Evolutionary conservation across 225 moss, liverwort and hornwort genomes (phyloP), one percentile per base, ranked within the genome.

Genomic region (Sphagnum contortum): DNA sequence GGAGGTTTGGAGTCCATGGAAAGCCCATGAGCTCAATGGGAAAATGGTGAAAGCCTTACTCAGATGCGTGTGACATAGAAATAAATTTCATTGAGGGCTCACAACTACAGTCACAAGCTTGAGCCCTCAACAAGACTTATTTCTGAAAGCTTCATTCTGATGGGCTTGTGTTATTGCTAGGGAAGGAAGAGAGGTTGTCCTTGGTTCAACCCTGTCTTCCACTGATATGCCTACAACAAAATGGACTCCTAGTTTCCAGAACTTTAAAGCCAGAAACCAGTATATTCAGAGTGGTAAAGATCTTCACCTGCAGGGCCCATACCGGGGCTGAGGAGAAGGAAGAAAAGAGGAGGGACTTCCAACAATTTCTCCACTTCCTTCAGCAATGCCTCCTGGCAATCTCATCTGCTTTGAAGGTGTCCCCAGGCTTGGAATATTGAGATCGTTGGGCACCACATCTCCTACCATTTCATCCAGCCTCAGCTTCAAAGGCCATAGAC

Each of bases 241-340:
- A n/a, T 12, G 8, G 12, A 29, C 29, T 59, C 14, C 12, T 8
- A 44, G 2, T 3, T 2, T 59, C 0, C n/a, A n/a, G 1, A 44
- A 59, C 44, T 10, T 12, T 4, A 13, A 3, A 3, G n/a, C 29
- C 14, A 59, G 8, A 59, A 8, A 29, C 3, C 14, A 3, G 44
- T 12, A 45, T 8, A 5, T 4, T n/a, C 9, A 60, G 59, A 60
- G 7, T 29, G 44, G 5, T 11, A 57, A 13, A 57, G 11, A 57
- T 4, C 56, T 1, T 57, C 44, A 60, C 59, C 59, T 60, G 59
- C 59, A 60, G 44, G 59, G 59, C 4, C 59, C 59, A 44, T 60
- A 60, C 8, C 59, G 59, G 44, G n/a, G 14, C 59, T 60, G 59
- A 3, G 44, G 8, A 3, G 59, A 60, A 60, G 59, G 3, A 45